Percentiles rank a stretch among this genome's conserved stretches.
phyloP scores from a whole-genome alignment of 805 yeast genomes.

The Spathaspora hagerdaliae region DNA sequence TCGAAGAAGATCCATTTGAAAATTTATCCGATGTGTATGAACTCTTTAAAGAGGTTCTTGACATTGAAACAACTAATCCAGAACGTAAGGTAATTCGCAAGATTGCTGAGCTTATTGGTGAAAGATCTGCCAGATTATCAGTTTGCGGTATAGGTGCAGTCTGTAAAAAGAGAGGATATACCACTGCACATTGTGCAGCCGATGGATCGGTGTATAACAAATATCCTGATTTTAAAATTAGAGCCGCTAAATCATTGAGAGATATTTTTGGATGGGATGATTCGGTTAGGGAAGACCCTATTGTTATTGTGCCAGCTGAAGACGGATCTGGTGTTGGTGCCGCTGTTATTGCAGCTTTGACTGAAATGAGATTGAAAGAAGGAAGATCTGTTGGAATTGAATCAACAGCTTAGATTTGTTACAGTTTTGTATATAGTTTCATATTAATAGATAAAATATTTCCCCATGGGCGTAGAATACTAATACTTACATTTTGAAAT shows the following conservation, averaged over 20 bases:
- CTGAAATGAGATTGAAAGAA: constrained; percentile 69
- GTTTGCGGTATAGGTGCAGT: constrained; percentile 95
- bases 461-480: too few relatives aligned
- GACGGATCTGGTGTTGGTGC: constrained; percentile 99
- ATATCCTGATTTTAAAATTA: constrained; percentile 86
- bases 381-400: constrained; percentile 62
- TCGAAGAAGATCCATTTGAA: constrained; percentile 88
- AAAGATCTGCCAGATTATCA: constrained; percentile 87
- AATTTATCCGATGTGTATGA: constrained; percentile 72
- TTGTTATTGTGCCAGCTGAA: constrained; percentile 85
- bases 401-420: too few relatives aligned
- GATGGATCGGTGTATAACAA: constrained; percentile 95
- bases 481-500: too few relatives aligned
- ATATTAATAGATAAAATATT: too few relatives aligned
- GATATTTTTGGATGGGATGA: constrained; percentile 81
- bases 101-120: constrained; percentile 82
- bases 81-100: constrained; percentile 84
- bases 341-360: constrained; percentile 94
- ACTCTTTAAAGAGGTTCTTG: constrained; percentile 56
- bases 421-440: too few relatives aligned
- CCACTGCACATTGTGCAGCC: constrained; percentile 85
- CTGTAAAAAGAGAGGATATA: constrained; percentile 77
- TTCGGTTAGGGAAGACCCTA: constrained; percentile 62
- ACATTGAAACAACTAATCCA: constrained; percentile 60
- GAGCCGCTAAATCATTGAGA: constrained; percentile 83